Base-by-base conservation (phyloP, 345 rosid species). In the Lenwebbia sp. region DNA sequence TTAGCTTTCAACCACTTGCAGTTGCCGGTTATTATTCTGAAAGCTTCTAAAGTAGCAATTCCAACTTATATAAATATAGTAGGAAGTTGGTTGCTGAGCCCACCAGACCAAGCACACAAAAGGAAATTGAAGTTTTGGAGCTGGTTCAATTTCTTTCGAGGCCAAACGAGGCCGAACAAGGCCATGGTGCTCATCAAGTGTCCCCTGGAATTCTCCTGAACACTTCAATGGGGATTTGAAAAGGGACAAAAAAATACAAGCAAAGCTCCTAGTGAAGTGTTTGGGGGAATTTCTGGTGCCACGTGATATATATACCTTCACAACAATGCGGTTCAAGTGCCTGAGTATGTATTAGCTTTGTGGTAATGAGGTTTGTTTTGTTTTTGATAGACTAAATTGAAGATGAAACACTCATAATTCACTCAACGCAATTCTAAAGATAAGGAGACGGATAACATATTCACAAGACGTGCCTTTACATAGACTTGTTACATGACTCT, bases 221-320 rank as follows among this genome's bases (percentile, higher is more conserved):
- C 91, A 90, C 92, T 90, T 93, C 94, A 91, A 13, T 88, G 87
- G 87, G 86, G 82, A 53, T 30, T 62, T 30, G 75, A 15, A 62
- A 62, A 30, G 19, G 40, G 6, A 37, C 51, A 52, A 50, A 11
- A 19, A 19, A 37, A 53, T 50, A 54, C 33, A 40, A 30, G 75
- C 6, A 13, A 55, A 52, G 70, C 49, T 83, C 86, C 86, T n/a
- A 90, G 89, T 92, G 91, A 91, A 92, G 90, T 91, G 95, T 93
- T 92, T 91, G 92, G 92, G 91, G 92, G 93, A 91, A 90, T 93
- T 92, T 92, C 74, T 57, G 90, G 89, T 87, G 88, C 65, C 88
- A 76, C 86, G 85, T 85, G 91, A 40, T 40, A 87, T 62, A 84
- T 28, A 60, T 28, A 28, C 15, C 40, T 60, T 60, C 37, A 60